Evolutionary conservation across 768 basidiomycete species (phyloP), one percentile per base, ranked within the genome.

Genomic region (Leccinum fibrillosum): DNA sequence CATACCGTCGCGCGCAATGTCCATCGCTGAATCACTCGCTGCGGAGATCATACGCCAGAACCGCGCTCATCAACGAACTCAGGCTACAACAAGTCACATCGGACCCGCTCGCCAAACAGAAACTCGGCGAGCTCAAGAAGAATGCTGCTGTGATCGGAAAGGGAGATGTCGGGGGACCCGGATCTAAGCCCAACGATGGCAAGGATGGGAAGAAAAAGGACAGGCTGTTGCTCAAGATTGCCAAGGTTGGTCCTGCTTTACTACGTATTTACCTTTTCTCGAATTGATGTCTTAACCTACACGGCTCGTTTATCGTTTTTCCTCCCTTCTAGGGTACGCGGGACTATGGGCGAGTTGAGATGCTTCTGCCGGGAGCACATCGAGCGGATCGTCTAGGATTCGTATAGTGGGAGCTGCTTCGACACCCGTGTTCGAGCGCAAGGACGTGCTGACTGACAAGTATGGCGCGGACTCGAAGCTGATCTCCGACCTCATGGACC

Each of bases 341-440:
- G 52, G 97, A 99, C 74, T 98, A 93, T 75, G 89, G 90, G 30
- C 30, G 30, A 32, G 30, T 32, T 32, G 94, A 98, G 71, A 96
- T 95, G 84, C 30, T 86, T 89, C 72, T 88, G 96, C 64, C 88
- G 95, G 49, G 88, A 90, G 62, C 86, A 90, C 75, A 88, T 98
- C 67, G 95, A 98, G 70, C 81, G 82, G 45, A 90, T 86, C 55
- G 88, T 99, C 66, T 90, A 91, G 69, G 86, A 89, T 49, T 82
- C 85, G 7, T 96, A 89, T 68, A 96, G 97, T 17, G 97, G 88
- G 9, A 82, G 85, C 54, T 93, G 91, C 60, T 91, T 99, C 55
- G 96, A 99, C 97, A 3, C 97, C 97, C 53, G 94, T 98, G 7
- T 98, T 98, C 66, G 97, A 98, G 76, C 86, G 96, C 59, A 95